Evolutionary conservation across 352 stramenopile genomes (phyloP), one percentile per base, ranked within the genome.

Genomic region (Phytophthora colocasiae): DNA sequence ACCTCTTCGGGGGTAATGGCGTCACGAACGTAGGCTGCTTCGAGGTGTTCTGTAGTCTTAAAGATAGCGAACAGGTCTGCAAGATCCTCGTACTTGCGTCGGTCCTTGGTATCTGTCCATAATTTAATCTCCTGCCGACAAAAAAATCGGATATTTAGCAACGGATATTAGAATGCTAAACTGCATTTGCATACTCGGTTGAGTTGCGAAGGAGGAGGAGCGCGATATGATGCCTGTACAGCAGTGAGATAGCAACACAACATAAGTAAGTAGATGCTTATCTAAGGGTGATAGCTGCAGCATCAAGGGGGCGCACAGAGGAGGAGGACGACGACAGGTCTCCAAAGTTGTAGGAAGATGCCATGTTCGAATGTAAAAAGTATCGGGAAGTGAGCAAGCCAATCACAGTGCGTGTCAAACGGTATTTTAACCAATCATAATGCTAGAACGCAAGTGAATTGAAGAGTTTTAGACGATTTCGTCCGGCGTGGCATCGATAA

Each of bases 1-100:
- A 95, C 86, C 73, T 97, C 90, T 39, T 97, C 83, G 27, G 92
- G 88, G 5, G 85, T 96, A 55, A 99, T 96, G 34, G 95, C 95
- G 78, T 99, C 97, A 38, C 96, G 90, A 10, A 98, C 96, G 74
- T 98, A 99, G 8, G 97, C 96, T 26, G 96, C 95, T 83, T 99
- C 97, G 22, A 99, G 85, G 66, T 98, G 92, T 71, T 99, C 97
- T 5, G 96, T 99, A 6, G 96, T 95, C 87, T 98, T 98, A 56
- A 99, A 98, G 70, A 99, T 99, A 32, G 95, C 91, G 57, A 98
- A 99, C 14, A 99, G 71, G 44, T 98, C 89, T 15, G 89, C 87
- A n/a, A 96, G 66, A 45, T 96, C 89, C 63, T 97, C 89, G 51
- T 87, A 96, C 76, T 90, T 94, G 62, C 89, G 86, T 41, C 89